Evolutionary conservation across 108 stramenopile genomes (phyloP), one percentile per base, ranked within the genome.

Genomic region (Chaetoceros tenuissimus): DNA sequence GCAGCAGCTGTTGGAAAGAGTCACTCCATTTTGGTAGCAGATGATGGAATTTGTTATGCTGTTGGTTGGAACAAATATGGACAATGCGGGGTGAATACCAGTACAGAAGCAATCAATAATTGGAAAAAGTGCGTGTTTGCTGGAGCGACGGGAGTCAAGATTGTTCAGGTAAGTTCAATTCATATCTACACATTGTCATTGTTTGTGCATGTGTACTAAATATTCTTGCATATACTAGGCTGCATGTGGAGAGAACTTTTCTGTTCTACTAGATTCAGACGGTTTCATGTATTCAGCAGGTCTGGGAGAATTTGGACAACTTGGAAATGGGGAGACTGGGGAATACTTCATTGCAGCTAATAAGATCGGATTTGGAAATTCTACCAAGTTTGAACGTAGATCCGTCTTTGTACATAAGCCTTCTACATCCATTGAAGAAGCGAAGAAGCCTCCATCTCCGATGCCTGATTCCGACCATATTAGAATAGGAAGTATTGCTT

Each of bases 251-350:
- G 93, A 94, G 73, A 76, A 82, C 45, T 87, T 94, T 51, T 74
- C 87, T 7, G 77, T 88, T 17, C 84, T 82, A 7, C 58, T 94
- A 50, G 68, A 68, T 68, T 74, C 81, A 26, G 51, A 75, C 23
- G 92, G 92, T 0, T 67, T 72, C 25, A 46, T 94, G 28, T 94
- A 89, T 74, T 80, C 84, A 27, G 59, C 80, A 30, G 93, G 93
- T 22, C 67, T 67, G n/a, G 64, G 79, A 19, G 88, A 94, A 63
- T 89, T 66, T 55, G 93, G 93, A 43, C 87, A 85, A 63, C 60
- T 89, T 48, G 93, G 84, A 16, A 90, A 88, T 50, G 93, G 93
- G 25, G 87, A 88, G 62, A 94, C 88, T 0, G 93, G 93, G 22
- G 93, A 94, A 66, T 81, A 88, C 63, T 84, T 94, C 53, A 63